Evolutionary conservation across 2,329 filamentous ascomycete species (phyloP), one percentile per base, ranked within the genome.

Genomic region (Cytospora piceae): DNA sequence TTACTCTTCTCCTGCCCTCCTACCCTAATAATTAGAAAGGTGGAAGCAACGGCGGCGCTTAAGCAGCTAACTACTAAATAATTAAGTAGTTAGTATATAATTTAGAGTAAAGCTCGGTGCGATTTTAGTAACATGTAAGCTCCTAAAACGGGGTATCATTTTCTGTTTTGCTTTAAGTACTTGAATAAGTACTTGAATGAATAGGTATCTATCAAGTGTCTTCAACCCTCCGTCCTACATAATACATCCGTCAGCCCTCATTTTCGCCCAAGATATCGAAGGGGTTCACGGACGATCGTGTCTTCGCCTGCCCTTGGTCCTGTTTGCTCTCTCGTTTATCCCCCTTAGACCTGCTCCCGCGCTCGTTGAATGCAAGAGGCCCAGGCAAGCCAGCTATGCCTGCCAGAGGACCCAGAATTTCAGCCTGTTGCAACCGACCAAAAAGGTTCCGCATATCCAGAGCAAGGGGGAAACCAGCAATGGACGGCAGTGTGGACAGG

Each of bases 401-500:
- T 12, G 51, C 29, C 29, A 68, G 20, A 6, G 12, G 32, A 8
- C 32, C n/a, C 34, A 68, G 24, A 32, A 32, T 24, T 1, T 46
- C 56, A 12, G 20, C 54, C 11, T 61, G 55, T 22, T 46, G 11
- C 20, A 65, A 39, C 52, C 32, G 58, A 29, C 42, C 42, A 17
- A 65, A 55, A 34, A 68, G 20, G 6, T 20, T 22, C 15, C 27
- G 34, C 49, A 65, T 56, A 31, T 64, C 61, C 20, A 22, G 39
- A 12, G 49, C 24, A 53, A 24, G 31, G 15, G 65, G 65, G 20
- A 60, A 68, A 7, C 42, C 58, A 6, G 60, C 31, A 34, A 68
- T 60, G 29, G 31, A 31, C 52, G 67, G 65, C 17, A 68, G 12
- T 29, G 65, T 62, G 17, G 61, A 61, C 1, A 68, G 65, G 27